Percentiles rank a stretch among this genome's conserved stretches.
Evolutionary conservation across 139 green algal species (phyloP).

Genomic region (Trebouxia sp.): DNA sequence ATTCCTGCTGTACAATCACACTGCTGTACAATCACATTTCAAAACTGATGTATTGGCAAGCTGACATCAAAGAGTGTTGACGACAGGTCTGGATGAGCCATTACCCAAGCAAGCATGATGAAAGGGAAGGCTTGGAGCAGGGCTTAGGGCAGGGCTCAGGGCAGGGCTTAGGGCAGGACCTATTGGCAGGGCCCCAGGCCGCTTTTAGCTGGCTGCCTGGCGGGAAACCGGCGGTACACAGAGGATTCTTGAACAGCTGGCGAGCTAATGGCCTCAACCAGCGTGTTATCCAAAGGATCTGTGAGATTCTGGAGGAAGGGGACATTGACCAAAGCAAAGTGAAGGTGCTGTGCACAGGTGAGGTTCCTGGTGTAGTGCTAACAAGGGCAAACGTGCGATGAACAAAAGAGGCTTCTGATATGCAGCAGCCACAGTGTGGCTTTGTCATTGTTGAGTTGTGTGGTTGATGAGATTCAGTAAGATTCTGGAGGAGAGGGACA

Average conservation of each 20-base stretch:
- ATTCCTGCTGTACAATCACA: neutral
- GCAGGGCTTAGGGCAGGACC: neutral
- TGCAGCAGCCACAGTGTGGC: too few relatives aligned
- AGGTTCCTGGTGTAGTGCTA: too few relatives aligned
- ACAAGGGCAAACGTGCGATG: too few relatives aligned
- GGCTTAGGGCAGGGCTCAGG: too few relatives aligned
- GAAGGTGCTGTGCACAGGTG: conserved; percentile 33
- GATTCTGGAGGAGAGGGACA: too few relatives aligned
- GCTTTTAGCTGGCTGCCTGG: conserved; percentile 29
- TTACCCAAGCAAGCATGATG: neutral
- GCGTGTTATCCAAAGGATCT: conserved; percentile 11
- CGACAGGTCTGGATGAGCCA: conserved; percentile 27
- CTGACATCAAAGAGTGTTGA: too few relatives aligned
- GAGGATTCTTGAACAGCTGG: conserved; percentile 33
- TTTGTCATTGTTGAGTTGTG: too few relatives aligned
- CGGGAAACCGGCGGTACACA: conserved; percentile 15
- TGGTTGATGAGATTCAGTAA: too few relatives aligned
- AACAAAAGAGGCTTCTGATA: too few relatives aligned
- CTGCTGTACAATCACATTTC: neutral
- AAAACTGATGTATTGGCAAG: too few relatives aligned
- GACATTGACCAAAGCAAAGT: neutral
- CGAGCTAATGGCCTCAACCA: conserved; percentile 28
- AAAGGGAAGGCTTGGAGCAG: neutral
- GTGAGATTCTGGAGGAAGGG: conserved; percentile 7
- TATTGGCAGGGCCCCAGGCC: neutral